A percentile compares a stretch with the other conserved stretches of the same genome.
phyloP scores from a whole-genome alignment of 2,329 filamentous ascomycete genomes.

The Arthrobotrys sphaeroides region DNA sequence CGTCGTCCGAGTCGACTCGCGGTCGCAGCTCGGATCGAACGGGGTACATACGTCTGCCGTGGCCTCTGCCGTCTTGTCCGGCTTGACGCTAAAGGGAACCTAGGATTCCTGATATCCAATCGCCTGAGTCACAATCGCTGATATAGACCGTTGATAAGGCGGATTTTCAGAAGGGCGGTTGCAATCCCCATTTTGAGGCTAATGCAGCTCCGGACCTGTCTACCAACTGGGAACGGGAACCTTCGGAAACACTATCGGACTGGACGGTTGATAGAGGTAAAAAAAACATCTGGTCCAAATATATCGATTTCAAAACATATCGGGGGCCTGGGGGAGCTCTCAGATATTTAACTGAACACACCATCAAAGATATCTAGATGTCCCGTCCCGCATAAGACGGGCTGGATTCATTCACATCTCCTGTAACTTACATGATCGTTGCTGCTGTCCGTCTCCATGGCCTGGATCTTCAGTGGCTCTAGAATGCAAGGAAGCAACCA shows the following conservation, averaged over 20 bases:
- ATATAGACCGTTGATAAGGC: constrained; percentile 32
- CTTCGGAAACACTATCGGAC: constrained; percentile 53
- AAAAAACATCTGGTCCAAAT: not conserved
- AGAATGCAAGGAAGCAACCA: constrained; percentile 11
- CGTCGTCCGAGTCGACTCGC: not conserved
- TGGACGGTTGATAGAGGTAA: constrained; percentile 11
- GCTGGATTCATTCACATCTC: constrained; percentile 1
- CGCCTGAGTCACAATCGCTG: constrained; percentile 17
- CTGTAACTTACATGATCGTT: constrained; percentile 4
- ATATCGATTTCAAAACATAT: not conserved
- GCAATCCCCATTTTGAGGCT: constrained; percentile 5
- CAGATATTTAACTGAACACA: constrained; percentile 28
- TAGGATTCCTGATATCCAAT: constrained; percentile 11
- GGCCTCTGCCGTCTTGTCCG: constrained; percentile 5
- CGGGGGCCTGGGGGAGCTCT: constrained; percentile 9
- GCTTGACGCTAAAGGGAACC: not conserved
- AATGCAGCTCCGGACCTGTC: not conserved
- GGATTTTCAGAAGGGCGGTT: constrained; percentile 13
- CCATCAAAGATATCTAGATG: constrained; percentile 4
- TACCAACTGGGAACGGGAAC: constrained; percentile 23
- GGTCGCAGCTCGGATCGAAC: constrained; percentile 8
- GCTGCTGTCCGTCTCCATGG: not conserved
- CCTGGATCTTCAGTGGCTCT: not conserved
- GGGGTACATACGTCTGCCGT: constrained; percentile 11
- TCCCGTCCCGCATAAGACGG: constrained; percentile 46